Evolutionary conservation across 2,329 filamentous ascomycete genomes (phyloP), one percentile per base, ranked within the genome.

Genomic region (Pseudogymnoascus sp.): DNA sequence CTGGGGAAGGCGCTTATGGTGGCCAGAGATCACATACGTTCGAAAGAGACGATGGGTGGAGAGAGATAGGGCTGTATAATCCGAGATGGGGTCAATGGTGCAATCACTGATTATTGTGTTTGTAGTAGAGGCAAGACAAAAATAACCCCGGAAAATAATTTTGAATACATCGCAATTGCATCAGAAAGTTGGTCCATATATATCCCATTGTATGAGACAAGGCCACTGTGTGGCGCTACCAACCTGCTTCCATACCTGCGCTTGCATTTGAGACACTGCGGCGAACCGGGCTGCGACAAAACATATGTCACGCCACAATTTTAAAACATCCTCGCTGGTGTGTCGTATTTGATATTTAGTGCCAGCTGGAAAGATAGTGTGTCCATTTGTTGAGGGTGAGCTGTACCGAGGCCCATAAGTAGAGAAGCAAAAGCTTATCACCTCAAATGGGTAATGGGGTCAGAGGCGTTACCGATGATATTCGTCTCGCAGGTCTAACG

Each of bases 1-100:
- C 61, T 74, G 18, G 72, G 72, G 0, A 69, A 69, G 61, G 65
- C 64, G 12, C 62, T 74, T 61, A 73, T 74, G 71, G 67, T 61
- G 29, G 64, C 63, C 3, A 65, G 64, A 58, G 60, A 65, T 33
- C 62, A 59, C 21, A 55, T 65, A 31, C 62, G 62, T 12, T 25
- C 58, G 6, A 42, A 60, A 60, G 64, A 60, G n/a, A 1, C 27
- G 27, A 10, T 5, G 45, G 8, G 6, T 33, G 18, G 2, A 15
- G 18, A 6, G 45, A 52, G 21, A 10, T 48, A 48, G 42, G 42
- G 3, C 9, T 29, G 42, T 5, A 52, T 52, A 31, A 52, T 52
- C 12, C 6, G 27, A 31, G 45, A 6, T 25, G 8, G 8, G 18
- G 27, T 10, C 13, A 52, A 10, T 31, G n/a, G n/a, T 52, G 15